Conservation (phyloP, 2,329 filamentous ascomycete species). For the Pseudocercospora eumusae region DNA sequence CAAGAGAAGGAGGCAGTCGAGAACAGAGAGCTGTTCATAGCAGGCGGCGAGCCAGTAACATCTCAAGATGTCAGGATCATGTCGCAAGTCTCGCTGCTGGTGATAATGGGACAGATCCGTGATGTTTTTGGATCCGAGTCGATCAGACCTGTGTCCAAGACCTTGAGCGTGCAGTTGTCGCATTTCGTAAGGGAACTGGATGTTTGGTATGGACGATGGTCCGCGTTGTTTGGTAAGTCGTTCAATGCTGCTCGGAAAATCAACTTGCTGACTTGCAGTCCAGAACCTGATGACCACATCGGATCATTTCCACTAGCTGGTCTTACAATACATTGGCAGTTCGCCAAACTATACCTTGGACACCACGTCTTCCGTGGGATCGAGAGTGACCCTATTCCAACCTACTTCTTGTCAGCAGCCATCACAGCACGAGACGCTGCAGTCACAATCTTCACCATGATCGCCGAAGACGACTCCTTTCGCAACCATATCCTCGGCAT, state of each 20-base stretch:
- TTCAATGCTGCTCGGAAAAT: background rate
- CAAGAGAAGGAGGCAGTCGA: slow-evolving; percentile 60
- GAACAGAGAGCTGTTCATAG: slow-evolving; percentile 60
- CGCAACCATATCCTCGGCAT: slow-evolving; percentile 48
- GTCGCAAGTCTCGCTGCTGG: slow-evolving; percentile 60
- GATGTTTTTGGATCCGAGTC: slow-evolving; percentile 59
- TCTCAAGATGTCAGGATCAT: slow-evolving; percentile 59
- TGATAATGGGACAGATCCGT: slow-evolving; percentile 58
- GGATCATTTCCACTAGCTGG: slow-evolving; percentile 38
- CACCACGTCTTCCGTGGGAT: slow-evolving; percentile 52
- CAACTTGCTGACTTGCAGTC: slow-evolving; percentile 28
- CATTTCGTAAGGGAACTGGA: slow-evolving; percentile 47
- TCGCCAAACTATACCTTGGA: slow-evolving; percentile 57
- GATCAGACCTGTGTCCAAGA: slow-evolving; percentile 53
- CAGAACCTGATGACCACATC: slow-evolving; percentile 48
- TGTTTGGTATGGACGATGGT: slow-evolving; percentile 47
- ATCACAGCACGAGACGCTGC: slow-evolving; percentile 53
- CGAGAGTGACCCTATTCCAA: slow-evolving; percentile 51
- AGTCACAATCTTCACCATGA: slow-evolving; percentile 49
- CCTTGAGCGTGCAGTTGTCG: slow-evolving; percentile 56
- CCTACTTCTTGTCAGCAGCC: slow-evolving; percentile 50
- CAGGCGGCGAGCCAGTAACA: slow-evolving; percentile 50
- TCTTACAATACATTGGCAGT: slow-evolving; percentile 54
- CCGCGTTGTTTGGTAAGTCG: slow-evolving; percentile 14
- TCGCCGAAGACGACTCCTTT: slow-evolving; percentile 49